A percentile compares a stretch with the other conserved stretches of the same genome.
Conservation (phyloP, 2,329 filamentous ascomycete genomes). For the Pyrenophora seminiperda region DNA sequence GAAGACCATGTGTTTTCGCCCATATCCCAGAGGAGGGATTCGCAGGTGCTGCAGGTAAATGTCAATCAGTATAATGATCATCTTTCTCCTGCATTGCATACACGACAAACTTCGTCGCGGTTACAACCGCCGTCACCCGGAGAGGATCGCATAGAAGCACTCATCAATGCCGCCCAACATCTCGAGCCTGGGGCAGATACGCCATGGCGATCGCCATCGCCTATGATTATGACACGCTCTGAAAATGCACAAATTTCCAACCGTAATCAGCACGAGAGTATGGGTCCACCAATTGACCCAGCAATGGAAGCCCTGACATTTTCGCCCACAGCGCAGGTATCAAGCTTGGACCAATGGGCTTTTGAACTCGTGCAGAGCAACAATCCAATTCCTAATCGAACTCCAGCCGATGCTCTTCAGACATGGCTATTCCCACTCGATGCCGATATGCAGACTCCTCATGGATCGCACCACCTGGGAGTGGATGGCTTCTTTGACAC, state of each 20-base stretch:
- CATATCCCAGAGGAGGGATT: slow-evolving; percentile 30
- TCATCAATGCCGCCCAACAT: slow-evolving; percentile 47
- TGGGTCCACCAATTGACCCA: slow-evolving; percentile 47
- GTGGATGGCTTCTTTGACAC: slow-evolving; percentile 42
- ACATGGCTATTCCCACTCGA: slow-evolving; percentile 47
- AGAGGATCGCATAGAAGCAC: slow-evolving; percentile 45
- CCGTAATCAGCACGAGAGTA: slow-evolving; percentile 37
- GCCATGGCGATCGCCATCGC: slow-evolving; percentile 44
- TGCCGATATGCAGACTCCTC: slow-evolving; percentile 34
- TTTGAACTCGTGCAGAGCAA: slow-evolving; percentile 47
- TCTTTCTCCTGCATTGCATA: slow-evolving; percentile 19
- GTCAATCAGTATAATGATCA: slow-evolving; percentile 25
- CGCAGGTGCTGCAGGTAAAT: slow-evolving; percentile 28
- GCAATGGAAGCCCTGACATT: slow-evolving; percentile 46
- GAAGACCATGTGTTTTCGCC: slow-evolving; percentile 37
- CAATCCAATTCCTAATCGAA: slow-evolving; percentile 44
- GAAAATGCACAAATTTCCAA: slow-evolving; percentile 31
- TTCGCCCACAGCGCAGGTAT: slow-evolving; percentile 42
- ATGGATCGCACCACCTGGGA: slow-evolving; percentile 36
- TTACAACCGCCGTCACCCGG: slow-evolving; percentile 33
- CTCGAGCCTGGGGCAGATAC: slow-evolving; percentile 42
- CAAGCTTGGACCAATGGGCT: slow-evolving; percentile 45
- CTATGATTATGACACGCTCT: slow-evolving; percentile 33
- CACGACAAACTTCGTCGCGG: slow-evolving; percentile 17
- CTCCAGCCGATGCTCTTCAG: slow-evolving; percentile 44